A percentile compares a stretch with the other conserved stretches of the same genome.
phyloP scores from a whole-genome alignment of 192 early-diverging fungal genomes.

The Coemansia biformis region DNA sequence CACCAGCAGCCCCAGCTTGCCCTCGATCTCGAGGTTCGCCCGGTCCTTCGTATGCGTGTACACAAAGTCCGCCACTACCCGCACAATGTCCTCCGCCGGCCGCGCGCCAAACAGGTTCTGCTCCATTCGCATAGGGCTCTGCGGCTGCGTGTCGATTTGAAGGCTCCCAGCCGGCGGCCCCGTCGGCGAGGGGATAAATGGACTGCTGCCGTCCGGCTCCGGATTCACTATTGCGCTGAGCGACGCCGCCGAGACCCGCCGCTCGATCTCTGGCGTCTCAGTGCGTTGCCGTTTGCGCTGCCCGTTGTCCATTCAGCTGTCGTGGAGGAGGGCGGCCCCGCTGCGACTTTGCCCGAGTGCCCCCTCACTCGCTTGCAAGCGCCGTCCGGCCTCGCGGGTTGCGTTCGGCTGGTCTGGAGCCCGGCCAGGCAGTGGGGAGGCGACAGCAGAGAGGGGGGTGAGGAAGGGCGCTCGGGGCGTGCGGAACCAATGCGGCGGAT shows the following conservation, averaged over 20 bases:
- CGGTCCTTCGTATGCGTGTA: constrained; percentile 51
- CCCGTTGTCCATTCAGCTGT: constrained; percentile 8
- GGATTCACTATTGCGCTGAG: constrained; percentile 43
- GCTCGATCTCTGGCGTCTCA: constrained; percentile 28
- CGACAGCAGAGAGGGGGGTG: too few relatives aligned
- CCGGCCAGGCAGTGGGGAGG: too few relatives aligned
- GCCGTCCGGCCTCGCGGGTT: too few relatives aligned
- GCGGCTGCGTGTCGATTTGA: too few relatives aligned
- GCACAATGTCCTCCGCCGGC: constrained; percentile 60
- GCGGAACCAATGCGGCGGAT: too few relatives aligned
- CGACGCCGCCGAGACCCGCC: constrained; percentile 43
- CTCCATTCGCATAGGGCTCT: constrained; percentile 49
- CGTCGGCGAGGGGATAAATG: too few relatives aligned
- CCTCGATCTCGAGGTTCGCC: constrained; percentile 64
- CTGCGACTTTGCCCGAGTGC: too few relatives aligned
- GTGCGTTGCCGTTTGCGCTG: constrained; percentile 38
- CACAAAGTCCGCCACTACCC: constrained; percentile 61
- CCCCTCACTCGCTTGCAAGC: not conserved
- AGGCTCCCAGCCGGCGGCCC: too few relatives aligned
- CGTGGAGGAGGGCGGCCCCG: not conserved
- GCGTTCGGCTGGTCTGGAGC: too few relatives aligned
- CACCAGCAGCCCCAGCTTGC: constrained; percentile 79
- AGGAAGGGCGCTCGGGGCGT: too few relatives aligned
- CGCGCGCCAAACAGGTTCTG: constrained; percentile 58
- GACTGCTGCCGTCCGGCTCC: constrained; percentile 10